Conservation (phyloP, 129 eudicot genomes). For the sunflower (Helianthus annuus) region DNA sequence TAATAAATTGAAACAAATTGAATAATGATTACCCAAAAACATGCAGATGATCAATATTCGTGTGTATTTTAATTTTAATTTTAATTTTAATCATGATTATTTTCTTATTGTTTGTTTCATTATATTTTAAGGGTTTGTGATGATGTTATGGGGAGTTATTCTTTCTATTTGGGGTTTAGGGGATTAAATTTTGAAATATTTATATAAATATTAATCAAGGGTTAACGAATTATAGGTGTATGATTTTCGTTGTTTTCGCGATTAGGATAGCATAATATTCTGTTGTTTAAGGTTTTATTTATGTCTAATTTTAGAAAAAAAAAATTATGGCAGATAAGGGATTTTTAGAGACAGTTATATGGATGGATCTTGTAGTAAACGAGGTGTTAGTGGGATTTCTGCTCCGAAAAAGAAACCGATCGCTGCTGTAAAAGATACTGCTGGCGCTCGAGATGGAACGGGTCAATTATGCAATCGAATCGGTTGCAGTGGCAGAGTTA, state of each 20-base stretch:
- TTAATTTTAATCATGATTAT: not conserved
- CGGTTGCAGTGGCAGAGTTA: constrained; percentile 82
- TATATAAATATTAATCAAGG: constrained; percentile 4
- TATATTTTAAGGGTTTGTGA: too few species aligned
- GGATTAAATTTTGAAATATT: constrained; percentile 1
- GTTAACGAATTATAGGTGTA: not conserved
- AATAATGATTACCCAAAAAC: not conserved
- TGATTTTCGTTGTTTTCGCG: not conserved
- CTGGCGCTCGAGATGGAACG: constrained; percentile 44
- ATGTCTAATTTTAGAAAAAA: too few species aligned
- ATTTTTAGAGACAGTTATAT: constrained; percentile 30
- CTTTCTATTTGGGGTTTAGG: not conserved
- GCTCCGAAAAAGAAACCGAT: constrained; percentile 52
- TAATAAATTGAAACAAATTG: not conserved
- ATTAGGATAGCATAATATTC: not conserved
- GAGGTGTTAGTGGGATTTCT: constrained; percentile 50
- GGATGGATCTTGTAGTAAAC: constrained; percentile 66
- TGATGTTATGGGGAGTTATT: too few species aligned
- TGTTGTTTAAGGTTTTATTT: constrained; percentile 5
- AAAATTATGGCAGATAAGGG: constrained; percentile 29
- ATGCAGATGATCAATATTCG: not conserved
- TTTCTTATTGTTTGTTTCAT: not conserved
- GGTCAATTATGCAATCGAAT: constrained; percentile 74
- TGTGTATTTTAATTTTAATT: not conserved
- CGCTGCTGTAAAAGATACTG: constrained; percentile 41